These are phyloP conservation scores for Amborella trichopoda DNA, from an alignment of 164 flowering plant species.

Conservation along the genomic window DNA sequence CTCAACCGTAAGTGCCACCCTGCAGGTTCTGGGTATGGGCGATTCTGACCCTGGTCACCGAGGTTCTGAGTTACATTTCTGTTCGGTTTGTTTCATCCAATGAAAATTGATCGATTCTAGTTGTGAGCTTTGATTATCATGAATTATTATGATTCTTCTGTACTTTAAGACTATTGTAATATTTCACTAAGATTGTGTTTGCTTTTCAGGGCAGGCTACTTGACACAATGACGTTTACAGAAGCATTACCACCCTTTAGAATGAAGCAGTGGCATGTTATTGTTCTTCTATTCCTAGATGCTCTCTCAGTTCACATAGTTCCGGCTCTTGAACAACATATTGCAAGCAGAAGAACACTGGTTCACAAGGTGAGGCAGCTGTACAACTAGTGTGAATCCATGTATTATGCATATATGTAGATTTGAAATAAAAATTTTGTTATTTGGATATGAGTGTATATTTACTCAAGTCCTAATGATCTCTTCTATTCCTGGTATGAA, in stretches of 20 bases:
- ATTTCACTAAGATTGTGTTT: no score
- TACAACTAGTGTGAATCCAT: background rate
- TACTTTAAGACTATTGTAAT: no score
- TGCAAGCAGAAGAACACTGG: constrained; percentile 35
- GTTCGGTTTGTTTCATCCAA: no score
- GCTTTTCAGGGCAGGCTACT: constrained; percentile 37
- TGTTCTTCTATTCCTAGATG: constrained; percentile 60
- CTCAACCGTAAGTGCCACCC: no score
- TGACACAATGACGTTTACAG: constrained; percentile 72
- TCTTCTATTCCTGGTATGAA: background rate
- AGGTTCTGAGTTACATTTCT: no score
- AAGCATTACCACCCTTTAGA: constrained; percentile 64
- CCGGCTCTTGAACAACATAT: constrained; percentile 47
- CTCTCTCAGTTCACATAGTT: constrained; percentile 60
- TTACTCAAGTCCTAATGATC: background rate
- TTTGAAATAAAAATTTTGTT: background rate
- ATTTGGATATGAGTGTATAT: background rate
- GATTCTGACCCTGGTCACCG: no score
- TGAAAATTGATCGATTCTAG: no score
- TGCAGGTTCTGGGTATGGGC: no score
- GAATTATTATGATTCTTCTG: background rate
- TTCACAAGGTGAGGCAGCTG: constrained; percentile 42
- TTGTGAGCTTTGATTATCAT: background rate
- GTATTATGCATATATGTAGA: background rate
- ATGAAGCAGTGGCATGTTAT: constrained; percentile 81